Percentiles rank a stretch among this genome's conserved stretches.
These are phyloP conservation scores for Trametes polyzona DNA, from an alignment of 1,284 basidiomycete species.

Conservation along the genomic window DNA sequence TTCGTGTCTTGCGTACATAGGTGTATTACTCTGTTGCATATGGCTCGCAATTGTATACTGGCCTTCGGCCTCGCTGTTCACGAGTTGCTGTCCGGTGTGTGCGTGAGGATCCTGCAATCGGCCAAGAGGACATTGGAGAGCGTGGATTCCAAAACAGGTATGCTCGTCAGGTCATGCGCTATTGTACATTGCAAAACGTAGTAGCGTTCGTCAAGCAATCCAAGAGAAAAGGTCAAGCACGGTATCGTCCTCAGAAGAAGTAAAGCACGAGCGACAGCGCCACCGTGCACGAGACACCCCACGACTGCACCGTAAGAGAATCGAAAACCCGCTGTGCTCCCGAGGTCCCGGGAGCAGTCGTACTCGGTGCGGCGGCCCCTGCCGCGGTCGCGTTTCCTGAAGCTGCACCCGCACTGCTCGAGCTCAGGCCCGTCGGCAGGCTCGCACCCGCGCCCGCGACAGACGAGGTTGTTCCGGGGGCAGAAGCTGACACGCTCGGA, in stretches of 20 bases:
- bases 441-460: too few species aligned
- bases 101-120: background rate
- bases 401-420: background rate
- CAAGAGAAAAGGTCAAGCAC: background rate
- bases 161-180: background rate
- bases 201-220: background rate
- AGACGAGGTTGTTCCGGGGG: too few species aligned
- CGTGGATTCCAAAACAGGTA: background rate
- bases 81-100: background rate
- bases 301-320: background rate
- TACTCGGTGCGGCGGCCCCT: background rate
- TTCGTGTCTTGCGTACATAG: conserved; percentile 5
- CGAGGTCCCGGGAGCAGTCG: background rate
- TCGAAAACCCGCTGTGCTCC: background rate
- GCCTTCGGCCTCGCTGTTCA: background rate
- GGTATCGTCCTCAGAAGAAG: background rate
- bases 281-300: background rate
- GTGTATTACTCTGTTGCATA: conserved; percentile 5
- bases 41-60: conserved; percentile 5
- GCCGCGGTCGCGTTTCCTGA: background rate
- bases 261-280: background rate
- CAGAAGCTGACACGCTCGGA: too few species aligned
- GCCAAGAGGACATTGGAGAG: background rate
- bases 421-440: too few species aligned
- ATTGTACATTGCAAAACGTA: background rate